phyloP scores from a whole-genome alignment of 441 rosid species.

The Aquilaria agallochum region DNA sequence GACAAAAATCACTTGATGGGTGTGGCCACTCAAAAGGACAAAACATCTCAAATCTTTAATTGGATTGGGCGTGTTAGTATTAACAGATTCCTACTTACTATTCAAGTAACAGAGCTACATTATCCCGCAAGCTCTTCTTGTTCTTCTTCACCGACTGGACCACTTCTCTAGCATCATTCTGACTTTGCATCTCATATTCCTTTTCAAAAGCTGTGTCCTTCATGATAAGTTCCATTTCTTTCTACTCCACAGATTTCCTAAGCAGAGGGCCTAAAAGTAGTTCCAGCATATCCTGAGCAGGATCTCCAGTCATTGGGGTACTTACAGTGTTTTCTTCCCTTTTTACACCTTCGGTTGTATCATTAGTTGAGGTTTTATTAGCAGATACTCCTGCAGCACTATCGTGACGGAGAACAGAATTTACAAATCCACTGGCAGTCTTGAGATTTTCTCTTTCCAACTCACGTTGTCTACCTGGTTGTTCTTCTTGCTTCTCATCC shows the following conservation, averaged over 20 bases:
- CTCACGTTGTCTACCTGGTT: conserved; percentile 12
- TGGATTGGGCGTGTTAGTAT: neutral
- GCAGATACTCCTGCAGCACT: neutral
- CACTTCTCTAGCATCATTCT: conserved; percentile 17
- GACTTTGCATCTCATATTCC: conserved; percentile 18
- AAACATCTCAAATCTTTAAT: neutral
- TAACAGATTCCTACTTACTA: neutral
- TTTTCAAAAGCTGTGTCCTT: conserved; percentile 17
- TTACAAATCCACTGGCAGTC: neutral
- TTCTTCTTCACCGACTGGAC: conserved; percentile 28
- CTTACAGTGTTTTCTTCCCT: conserved; percentile 6
- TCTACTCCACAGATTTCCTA: conserved; percentile 26
- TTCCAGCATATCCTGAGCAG: conserved; percentile 55
- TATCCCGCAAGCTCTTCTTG: conserved; percentile 30
- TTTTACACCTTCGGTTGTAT: conserved; percentile 9
- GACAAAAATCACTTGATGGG: too few species aligned
- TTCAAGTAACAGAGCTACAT: neutral
- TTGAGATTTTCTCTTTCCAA: neutral
- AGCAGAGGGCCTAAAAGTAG: conserved; percentile 56
- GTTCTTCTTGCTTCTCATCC: conserved; percentile 13
- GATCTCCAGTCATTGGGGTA: conserved; percentile 25
- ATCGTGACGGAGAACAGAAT: too few species aligned
- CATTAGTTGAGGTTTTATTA: conserved; percentile 5
- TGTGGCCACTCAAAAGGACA: neutral
- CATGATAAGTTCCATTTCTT: conserved; percentile 9